These are phyloP conservation scores for Corylus avellana DNA, from an alignment of 306 rosid species.

Conservation along the genomic window DNA sequence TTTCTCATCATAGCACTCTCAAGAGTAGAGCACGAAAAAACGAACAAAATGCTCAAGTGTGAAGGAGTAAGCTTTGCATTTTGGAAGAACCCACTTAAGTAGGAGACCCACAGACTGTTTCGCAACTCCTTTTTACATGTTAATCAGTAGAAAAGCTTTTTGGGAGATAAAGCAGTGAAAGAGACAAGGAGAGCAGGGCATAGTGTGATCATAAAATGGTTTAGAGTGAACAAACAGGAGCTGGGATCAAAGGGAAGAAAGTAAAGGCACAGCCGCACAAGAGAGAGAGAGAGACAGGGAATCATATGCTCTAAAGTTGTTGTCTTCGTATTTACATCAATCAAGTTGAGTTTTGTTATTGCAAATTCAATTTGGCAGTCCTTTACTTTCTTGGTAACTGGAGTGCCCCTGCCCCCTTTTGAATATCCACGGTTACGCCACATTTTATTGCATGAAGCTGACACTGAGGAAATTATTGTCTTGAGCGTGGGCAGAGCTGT, in stretches of 20 bases:
- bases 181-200: slow-evolving; percentile 34
- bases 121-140: slow-evolving; percentile 31
- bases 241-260: slow-evolving; percentile 21
- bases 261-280: slow-evolving; percentile 9
- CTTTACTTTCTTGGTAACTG: slow-evolving; percentile 20
- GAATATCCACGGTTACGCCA: neutral
- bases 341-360: slow-evolving; percentile 13
- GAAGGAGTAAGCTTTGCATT: slow-evolving; percentile 38
- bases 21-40: slow-evolving; percentile 24
- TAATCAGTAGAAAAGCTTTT: slow-evolving; percentile 35
- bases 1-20: slow-evolving; percentile 50
- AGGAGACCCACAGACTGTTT: slow-evolving; percentile 40
- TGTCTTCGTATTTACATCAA: slow-evolving; percentile 19
- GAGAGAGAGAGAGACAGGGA: slow-evolving; percentile 24
- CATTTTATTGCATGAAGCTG: neutral
- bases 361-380: slow-evolving; percentile 4
- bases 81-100: slow-evolving; percentile 40
- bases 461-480: neutral
- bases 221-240: slow-evolving; percentile 18
- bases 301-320: slow-evolving; percentile 31
- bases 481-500: neutral
- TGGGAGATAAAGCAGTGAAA: slow-evolving; percentile 34
- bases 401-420: neutral
- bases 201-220: slow-evolving; percentile 32
- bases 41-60: slow-evolving; percentile 36